Conservation (phyloP, 2,329 filamentous ascomycete species). For the Chaetomium sp. region DNA sequence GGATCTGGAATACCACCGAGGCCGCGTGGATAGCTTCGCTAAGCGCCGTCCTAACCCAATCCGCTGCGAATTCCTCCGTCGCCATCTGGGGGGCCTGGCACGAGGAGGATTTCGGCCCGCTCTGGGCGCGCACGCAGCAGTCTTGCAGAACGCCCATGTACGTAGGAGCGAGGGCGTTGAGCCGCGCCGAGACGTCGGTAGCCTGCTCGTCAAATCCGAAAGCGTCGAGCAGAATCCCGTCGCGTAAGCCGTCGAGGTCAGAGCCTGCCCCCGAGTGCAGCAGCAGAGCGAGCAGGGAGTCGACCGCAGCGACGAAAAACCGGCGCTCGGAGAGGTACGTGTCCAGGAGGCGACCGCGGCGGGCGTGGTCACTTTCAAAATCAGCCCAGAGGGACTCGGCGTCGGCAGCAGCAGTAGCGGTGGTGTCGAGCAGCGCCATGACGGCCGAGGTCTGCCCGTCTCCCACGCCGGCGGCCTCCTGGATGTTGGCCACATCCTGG, state of each 20-base stretch:
- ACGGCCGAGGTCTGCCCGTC: slow-evolving; percentile 54
- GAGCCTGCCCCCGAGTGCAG: slow-evolving; percentile 31
- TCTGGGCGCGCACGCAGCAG: slow-evolving; percentile 44
- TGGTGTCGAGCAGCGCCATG: slow-evolving; percentile 44
- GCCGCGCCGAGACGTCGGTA: slow-evolving; percentile 24
- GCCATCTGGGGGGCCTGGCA: slow-evolving; percentile 29
- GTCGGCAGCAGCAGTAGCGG: slow-evolving; percentile 40
- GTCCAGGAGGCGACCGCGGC: slow-evolving; percentile 61
- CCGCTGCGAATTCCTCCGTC: slow-evolving; percentile 47
- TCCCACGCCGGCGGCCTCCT: slow-evolving; percentile 63
- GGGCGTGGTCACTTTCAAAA: slow-evolving; percentile 57
- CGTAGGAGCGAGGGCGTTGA: slow-evolving; percentile 40
- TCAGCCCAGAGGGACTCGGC: slow-evolving; percentile 45
- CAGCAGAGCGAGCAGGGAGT: slow-evolving; percentile 47
- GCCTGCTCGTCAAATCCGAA: slow-evolving; percentile 19
- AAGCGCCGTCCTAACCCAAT: slow-evolving; percentile 58
- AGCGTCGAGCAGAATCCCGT: slow-evolving; percentile 17
- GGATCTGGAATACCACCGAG: slow-evolving; percentile 64
- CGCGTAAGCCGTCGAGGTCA: slow-evolving; percentile 19
- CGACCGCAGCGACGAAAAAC: slow-evolving; percentile 58
- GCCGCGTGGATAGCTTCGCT: slow-evolving; percentile 68
- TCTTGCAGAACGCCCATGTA: slow-evolving; percentile 43
- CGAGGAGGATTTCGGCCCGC: slow-evolving; percentile 36
- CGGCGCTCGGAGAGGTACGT: slow-evolving; percentile 67
- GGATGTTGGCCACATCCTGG: slow-evolving; percentile 70